A percentile compares a stretch with the other conserved stretches of the same genome.
Evolutionary conservation across 306 rosid species (phyloP).

Genomic region (Crotalaria pallida): DNA sequence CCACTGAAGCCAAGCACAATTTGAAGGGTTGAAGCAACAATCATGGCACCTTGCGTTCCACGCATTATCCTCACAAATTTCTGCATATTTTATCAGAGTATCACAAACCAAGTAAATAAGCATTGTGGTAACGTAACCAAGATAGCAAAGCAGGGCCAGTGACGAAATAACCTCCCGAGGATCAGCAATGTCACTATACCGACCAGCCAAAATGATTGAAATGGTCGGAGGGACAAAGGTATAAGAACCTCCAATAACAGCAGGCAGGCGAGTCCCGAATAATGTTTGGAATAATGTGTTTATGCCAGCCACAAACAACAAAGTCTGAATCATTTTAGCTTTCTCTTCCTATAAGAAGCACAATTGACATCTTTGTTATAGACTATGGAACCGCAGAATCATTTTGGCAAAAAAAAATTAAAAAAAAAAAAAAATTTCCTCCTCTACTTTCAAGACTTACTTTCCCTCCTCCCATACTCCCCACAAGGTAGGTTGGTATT

Average conservation of each 20-base stretch:
- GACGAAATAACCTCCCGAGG: slow-evolving; percentile 64
- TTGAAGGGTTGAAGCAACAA: slow-evolving; percentile 84
- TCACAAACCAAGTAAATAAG: slow-evolving; percentile 11
- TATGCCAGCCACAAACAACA: slow-evolving; percentile 81
- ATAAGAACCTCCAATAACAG: slow-evolving; percentile 80
- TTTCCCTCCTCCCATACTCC: slow-evolving; percentile 96
- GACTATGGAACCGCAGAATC: slow-evolving; percentile 1
- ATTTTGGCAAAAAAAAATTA: slow-evolving; percentile 6
- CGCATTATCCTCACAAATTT: slow-evolving; percentile 88
- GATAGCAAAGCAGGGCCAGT: not conserved
- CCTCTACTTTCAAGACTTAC: slow-evolving; percentile 40
- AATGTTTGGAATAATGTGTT: slow-evolving; percentile 71
- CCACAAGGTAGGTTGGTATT: slow-evolving; percentile 72
- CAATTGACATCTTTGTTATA: slow-evolving; percentile 10
- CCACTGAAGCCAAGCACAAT: slow-evolving; percentile 97
- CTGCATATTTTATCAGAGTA: slow-evolving; percentile 51
- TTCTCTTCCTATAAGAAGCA: slow-evolving; percentile 69
- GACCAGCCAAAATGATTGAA: slow-evolving; percentile 84
- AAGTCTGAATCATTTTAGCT: slow-evolving; percentile 85
- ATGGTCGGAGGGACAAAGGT: slow-evolving; percentile 88
- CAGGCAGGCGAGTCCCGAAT: slow-evolving; percentile 93
- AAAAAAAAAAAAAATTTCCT: not conserved
- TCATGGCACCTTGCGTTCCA: slow-evolving; percentile 91
- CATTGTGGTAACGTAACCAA: not conserved
- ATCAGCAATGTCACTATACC: slow-evolving; percentile 57